phyloP scores from a whole-genome alignment of 2,329 filamentous ascomycete species.

The Aspergillus floridensis region DNA sequence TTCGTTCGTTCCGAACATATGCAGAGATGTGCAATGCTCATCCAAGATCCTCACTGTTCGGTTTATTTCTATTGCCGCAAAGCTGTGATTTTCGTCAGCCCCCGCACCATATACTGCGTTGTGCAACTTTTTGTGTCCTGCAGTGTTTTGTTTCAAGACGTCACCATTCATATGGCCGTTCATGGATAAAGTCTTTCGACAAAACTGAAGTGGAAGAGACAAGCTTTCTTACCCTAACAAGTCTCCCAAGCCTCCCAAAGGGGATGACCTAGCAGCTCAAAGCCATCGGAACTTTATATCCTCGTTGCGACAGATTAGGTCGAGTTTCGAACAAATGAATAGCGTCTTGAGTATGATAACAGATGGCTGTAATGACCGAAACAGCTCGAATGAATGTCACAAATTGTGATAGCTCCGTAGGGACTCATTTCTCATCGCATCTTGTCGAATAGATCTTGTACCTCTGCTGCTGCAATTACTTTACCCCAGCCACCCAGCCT shows the following conservation, averaged over 20 bases:
- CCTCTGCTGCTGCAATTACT: conserved; percentile 9
- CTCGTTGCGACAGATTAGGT: neutral
- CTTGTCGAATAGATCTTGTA: conserved; percentile 4
- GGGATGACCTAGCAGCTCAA: no score
- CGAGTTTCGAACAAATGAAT: neutral
- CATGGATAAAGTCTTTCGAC: neutral
- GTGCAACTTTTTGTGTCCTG: conserved; percentile 3
- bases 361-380: neutral
- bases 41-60: conserved; percentile 23
- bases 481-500: conserved; percentile 27
- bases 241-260: neutral
- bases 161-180: neutral
- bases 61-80: conserved; percentile 18
- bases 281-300: neutral
- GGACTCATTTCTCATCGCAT: conserved; percentile 11
- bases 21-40: conserved; percentile 35
- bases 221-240: neutral
- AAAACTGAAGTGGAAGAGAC: neutral
- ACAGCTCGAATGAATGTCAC: conserved; percentile 3
- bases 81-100: conserved; percentile 21
- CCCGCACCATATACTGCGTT: conserved; percentile 2
- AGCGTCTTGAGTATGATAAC: neutral
- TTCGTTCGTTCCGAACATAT: conserved; percentile 20
- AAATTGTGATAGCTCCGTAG: conserved; percentile 12
- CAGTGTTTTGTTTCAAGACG: neutral